Conservation (phyloP, 495 filamentous ascomycete genomes). For the Xylona heveae region DNA sequence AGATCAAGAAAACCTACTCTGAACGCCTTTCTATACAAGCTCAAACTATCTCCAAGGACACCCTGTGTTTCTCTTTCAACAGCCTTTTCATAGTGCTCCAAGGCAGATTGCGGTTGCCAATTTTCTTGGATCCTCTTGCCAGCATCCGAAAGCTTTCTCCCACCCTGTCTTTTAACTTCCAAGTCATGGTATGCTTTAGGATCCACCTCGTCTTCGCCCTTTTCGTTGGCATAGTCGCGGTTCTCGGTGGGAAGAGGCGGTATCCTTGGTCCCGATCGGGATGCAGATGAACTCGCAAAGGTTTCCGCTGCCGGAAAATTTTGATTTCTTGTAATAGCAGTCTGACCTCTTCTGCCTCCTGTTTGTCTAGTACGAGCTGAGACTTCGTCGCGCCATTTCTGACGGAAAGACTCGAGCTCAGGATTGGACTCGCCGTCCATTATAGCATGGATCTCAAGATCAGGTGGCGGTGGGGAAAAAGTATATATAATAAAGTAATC, state of each 20-base stretch:
- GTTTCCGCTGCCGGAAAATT: neutral
- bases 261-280: neutral
- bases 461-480: neutral
- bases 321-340: neutral
- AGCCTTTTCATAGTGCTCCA: constrained; percentile 86
- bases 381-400: constrained; percentile 70
- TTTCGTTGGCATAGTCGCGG: too few relatives aligned
- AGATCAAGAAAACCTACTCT: constrained; percentile 25
- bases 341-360: too few relatives aligned
- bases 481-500: too few relatives aligned
- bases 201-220: constrained; percentile 20
- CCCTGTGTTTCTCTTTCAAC: constrained; percentile 74
- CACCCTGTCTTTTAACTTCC: constrained; percentile 15
- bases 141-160: constrained; percentile 21
- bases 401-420: constrained; percentile 63
- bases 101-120: constrained; percentile 47
- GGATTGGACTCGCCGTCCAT: constrained; percentile 37
- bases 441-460: neutral
- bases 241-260: too few relatives aligned
- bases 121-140: constrained; percentile 4
- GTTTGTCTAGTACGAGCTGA: constrained; percentile 23
- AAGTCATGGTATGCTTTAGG: constrained; percentile 22
- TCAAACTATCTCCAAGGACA: constrained; percentile 72
- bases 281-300: neutral
- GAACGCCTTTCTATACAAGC: constrained; percentile 77